Evolutionary conservation across 495 filamentous ascomycete genomes (phyloP), one percentile per base, ranked within the genome.

Genomic region (Neurospora pannonica): DNA sequence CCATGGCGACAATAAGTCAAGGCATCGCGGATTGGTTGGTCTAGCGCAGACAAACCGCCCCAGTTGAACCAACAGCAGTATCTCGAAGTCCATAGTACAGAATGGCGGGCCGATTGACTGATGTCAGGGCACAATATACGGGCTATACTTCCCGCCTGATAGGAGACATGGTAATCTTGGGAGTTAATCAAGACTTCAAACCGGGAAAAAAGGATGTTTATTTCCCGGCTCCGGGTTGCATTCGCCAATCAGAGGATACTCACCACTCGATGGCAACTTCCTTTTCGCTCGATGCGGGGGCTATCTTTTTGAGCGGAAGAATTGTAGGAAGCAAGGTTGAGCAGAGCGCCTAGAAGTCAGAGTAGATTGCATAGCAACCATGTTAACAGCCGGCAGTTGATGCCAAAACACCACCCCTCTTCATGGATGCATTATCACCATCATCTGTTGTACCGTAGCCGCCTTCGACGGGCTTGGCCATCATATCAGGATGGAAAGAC

Each of bases 331-430:
- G 28, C 28, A 34, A 34, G 13, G 54, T 67, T 67, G 54, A 67
- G 15, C 15, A 31, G 48, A 70, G 15, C 34, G 21, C 54, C 70
- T 72, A 36, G 46, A 69, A 70, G 34, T 31, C 46, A 39, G 37
- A n/a, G 31, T 70, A 73, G 19, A 70, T 73, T 73, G 28, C 72
- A 67, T 28, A 34, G 31, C 21, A 70, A 36, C 21, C 38, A 60
- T 24, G 24, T 40, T 70, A 24, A 72, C 24, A 38, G 31, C 48
- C 72, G 72, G 72, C 72, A 73, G 43, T 73, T 70, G 54, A 69
- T 38, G 15, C 24, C 34, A 34, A 67, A 70, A 31, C 46, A 70
- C 15, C 72, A 31, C 46, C 28, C 34, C 72, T n/a, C 21, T 10
- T 39, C n/a, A 67, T 19, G 2, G 36, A 38, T 40, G 13, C 34